Evolutionary conservation across 495 filamentous ascomycete genomes (phyloP), one percentile per base, ranked within the genome.

Genomic region (Penicillium ochrochloron): DNA sequence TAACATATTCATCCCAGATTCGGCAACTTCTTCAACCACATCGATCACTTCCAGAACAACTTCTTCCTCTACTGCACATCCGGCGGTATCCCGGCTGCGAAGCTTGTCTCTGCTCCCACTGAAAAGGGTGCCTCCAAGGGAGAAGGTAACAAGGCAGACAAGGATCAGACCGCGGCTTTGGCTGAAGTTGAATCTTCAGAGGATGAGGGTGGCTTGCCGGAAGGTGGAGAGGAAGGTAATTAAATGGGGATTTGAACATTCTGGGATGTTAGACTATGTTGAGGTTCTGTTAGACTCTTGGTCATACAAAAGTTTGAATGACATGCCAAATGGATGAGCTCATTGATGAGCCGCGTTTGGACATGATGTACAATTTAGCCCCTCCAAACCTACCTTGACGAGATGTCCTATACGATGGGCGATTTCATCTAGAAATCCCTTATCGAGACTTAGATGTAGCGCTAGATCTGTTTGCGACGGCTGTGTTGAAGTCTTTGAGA

Each of bases 1-100:
- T 63, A 33, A 66, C 54, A 12, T 31, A 51, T 55, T 27, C 23
- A 39, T 17, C 64, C 29, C 66, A 91, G 90, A 29, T 96, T 93
- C 74, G 85, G 90, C 70, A 77, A 81, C 15, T 93, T 96, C 81
- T 95, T 94, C 82, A 87, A 90, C 63, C 91, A 95, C 70, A 82
- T 95, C 62, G 92, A 96, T 66, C 88, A 90, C 69, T 94, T 87
- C 75, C 83, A 83, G 35, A 83, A 84, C 11, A 85, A 86, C 42
- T 86, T 85, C 70, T 95, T 95, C 79, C 80, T 94, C 29, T 96
- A 89, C 80, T 81, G 92, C 19, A 93, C 88, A 0, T 86, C 89
- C 0, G 84, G 80, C 15, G 88, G 89, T 14, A 76, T 92, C 14
- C 63, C 81, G 21, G 87, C 84, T 21, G 82, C 88, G 5, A 78